phyloP scores from a whole-genome alignment of 495 filamentous ascomycete species.

The Xylaria nigripes region DNA sequence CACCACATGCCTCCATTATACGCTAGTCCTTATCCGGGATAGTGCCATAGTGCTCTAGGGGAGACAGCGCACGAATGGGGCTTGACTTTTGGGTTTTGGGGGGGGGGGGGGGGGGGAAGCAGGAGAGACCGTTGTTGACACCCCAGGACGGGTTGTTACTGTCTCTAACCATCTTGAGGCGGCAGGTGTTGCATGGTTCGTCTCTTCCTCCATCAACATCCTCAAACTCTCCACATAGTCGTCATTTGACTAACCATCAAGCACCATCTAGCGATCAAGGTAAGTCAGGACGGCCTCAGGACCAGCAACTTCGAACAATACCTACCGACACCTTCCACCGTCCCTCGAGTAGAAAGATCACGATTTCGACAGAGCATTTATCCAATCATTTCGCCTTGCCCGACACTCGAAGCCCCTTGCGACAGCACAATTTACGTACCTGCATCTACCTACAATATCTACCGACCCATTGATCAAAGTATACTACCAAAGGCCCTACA shows the following conservation, averaged over 20 bases:
- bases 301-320: neutral
- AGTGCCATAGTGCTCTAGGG: conserved; percentile 16
- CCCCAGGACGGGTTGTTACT: conserved; percentile 6
- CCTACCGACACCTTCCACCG: neutral
- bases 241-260: conserved; percentile 3
- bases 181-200: conserved; percentile 1
- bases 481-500: neutral
- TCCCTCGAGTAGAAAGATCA: neutral
- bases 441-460: neutral
- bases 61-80: conserved; percentile 22
- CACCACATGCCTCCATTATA: conserved; percentile 18
- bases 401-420: neutral
- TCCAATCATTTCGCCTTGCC: neutral
- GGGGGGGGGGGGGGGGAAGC: neutral
- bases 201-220: conserved; percentile 11
- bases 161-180: neutral
- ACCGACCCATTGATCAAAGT: neutral
- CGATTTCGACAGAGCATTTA: neutral
- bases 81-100: neutral
- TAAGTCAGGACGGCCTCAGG: conserved; percentile 4
- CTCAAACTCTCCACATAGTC: neutral
- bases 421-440: neutral
- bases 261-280: neutral
- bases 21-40: conserved; percentile 10
- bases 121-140: conserved; percentile 6